phyloP scores from a whole-genome alignment of 192 early-diverging fungal genomes.

The Jimgerdemannia flammicorona region DNA sequence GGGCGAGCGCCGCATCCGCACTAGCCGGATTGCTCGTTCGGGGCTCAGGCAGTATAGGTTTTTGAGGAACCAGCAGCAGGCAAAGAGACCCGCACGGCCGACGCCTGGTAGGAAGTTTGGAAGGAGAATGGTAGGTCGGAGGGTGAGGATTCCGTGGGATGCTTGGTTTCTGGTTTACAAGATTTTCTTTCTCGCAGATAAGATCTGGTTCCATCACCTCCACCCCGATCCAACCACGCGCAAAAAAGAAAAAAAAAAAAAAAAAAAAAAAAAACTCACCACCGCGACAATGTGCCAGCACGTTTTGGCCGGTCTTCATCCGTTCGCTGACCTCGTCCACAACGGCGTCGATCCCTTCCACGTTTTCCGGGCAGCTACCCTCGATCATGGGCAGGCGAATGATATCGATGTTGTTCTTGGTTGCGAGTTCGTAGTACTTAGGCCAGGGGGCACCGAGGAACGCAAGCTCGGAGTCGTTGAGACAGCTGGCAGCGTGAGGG shows the following conservation, averaged over 20 bases:
- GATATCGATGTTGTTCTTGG: constrained; percentile 48
- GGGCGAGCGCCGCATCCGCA: constrained; percentile 54
- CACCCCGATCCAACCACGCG: not conserved
- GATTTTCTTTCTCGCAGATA: too few species aligned
- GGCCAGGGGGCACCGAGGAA: constrained; percentile 64
- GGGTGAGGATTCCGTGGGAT: not conserved
- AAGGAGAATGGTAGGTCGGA: not conserved
- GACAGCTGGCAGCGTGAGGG: constrained; percentile 43
- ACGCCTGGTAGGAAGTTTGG: constrained; percentile 41
- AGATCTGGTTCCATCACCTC: not conserved
- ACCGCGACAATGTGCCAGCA: constrained; percentile 70
- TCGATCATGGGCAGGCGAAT: constrained; percentile 68
- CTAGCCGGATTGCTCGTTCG: constrained; percentile 49
- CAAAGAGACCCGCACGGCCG: constrained; percentile 73
- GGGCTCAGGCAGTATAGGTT: constrained; percentile 44
- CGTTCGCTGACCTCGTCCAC: constrained; percentile 45
- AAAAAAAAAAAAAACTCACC: too few species aligned
- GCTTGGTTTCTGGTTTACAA: too few species aligned
- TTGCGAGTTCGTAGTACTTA: constrained; percentile 52
- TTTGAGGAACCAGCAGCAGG: constrained; percentile 68
- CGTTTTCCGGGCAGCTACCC: constrained; percentile 55
- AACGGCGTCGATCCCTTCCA: constrained; percentile 52
- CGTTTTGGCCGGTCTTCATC: constrained; percentile 45
- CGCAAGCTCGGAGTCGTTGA: constrained; percentile 61
- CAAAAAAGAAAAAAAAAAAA: constrained; percentile 6